Evolutionary conservation across 768 basidiomycete genomes (phyloP), one percentile per base, ranked within the genome.

Genomic region (Kwoniella mangroviensis): DNA sequence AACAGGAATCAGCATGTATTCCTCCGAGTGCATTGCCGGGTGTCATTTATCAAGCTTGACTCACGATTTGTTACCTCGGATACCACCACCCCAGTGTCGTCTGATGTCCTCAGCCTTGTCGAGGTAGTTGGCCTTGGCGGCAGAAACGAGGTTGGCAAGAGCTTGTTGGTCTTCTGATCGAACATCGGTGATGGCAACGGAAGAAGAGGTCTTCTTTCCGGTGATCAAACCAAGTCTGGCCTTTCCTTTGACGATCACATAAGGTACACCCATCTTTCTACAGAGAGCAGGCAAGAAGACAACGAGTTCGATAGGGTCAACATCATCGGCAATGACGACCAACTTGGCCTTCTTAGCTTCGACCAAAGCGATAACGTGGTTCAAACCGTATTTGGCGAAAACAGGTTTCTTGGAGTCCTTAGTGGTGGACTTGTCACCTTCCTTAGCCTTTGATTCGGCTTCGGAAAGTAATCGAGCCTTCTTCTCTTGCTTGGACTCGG

Each of bases 261-360:
- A 98, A 60, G 95, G 95, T 42, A 98, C 92, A 84, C 95, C 95
- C 95, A 98, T 98, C 90, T 98, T 98, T 85, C 94, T 91, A 87
- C 96, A 98, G 70, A 98, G 90, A 65, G 96, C 94, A 67, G 96
- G 96, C 70, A 98, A 88, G 90, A 93, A 98, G 85, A 99, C 89
- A 75, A 99, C 96, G 79, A 99, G 91, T 86, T 99, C 96, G 74
- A 98, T 97, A 52, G 96, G 96, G 88, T 99, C 96, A 71, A 99
- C 83, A 75, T 83, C 95, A 84, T 98, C 93, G 45, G 92, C 94
- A 75, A 98, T 96, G 85, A 94, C 88, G 74, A 98, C 95, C 69
- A 98, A 90, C 55, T 91, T 88, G 51, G 95, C 95, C 87, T 98
- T 98, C 89, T 99, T 98, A 81, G 92, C 92, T 86, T 99, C 95